Base-by-base conservation (phyloP, 805 yeast species). In the Sugiyamaella valdiviana region DNA sequence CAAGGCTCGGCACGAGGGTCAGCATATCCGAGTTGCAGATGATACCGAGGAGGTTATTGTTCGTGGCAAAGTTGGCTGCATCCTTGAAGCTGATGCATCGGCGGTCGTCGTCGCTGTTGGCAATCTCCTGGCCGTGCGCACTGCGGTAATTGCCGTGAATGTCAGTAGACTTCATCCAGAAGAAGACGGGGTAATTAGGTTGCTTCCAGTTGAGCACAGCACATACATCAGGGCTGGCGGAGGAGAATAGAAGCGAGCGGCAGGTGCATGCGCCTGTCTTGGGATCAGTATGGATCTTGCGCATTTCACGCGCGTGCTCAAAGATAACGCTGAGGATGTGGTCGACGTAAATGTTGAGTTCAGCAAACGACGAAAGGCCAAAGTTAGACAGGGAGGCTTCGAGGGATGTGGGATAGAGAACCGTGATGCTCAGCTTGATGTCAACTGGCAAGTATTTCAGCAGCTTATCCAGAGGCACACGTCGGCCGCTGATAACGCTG, bases 171-270 rank as follows among this genome's bases (percentile, higher is more conserved):
- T 80, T 82, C 76, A 90, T 78, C 48, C 82, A 79, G 67, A 86
- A 85, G 55, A 93, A 81, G 0, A 93, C 98, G 0, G 99, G 97
- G 67, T 84, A 93, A 64, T 91, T 91, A 12, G 99, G 98, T 67
- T 93, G 99, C 66, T 93, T 93, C 99, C 99, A 93, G 67, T 93
- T 93, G 57, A 93, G 69, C 41, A 88, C 85, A 9, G 95, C 87
- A 67, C 98, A 93, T n/a, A 89, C 87, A 41, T 81, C 78, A 29
- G 96, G 85, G 65, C 89, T 88, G 48, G 85, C 78, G 0, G 96
- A 87, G 10, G 95, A 79, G 65, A 93, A 86, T 7, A 91, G 81
- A 39, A 93, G 69, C 0, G 95, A 80, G 51, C 95, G 72, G 17
- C 77, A 45, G 64, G 20, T 64, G 60, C 42, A 59, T 54, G 38